Base-by-base conservation (phyloP, 768 basidiomycete species). In the Leccinum broughii region DNA sequence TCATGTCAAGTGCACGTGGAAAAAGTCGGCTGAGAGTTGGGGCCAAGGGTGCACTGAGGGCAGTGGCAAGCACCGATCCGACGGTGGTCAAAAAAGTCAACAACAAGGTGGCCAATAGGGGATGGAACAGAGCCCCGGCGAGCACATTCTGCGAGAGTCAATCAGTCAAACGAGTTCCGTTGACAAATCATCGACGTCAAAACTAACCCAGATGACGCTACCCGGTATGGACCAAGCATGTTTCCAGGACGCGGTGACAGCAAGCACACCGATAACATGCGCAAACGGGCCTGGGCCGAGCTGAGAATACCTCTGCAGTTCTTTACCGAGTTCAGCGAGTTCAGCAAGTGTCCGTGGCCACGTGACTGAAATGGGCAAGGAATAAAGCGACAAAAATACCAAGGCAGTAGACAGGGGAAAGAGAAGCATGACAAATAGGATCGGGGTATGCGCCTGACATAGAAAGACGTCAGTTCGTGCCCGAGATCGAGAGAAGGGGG, bases 161-260 rank as follows among this genome's bases (percentile, higher is more conserved):
- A 49, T 70, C 48, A 70, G 59, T 63, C 63, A 61, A 62, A 57
- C 56, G 58, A 64, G 62, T 28, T 26, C 22, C 10, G 56, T 26
- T 22, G 37, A 26, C 6, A 32, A n/a, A 22, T 54, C 9, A 20
- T 5, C 9, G 1, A 28, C 15, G 53, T 48, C 17, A 26, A 49
- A 62, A 79, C 87, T 58, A 63, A 92, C 92, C 89, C 95, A 88
- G 53, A 96, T 81, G 52, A 96, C 93, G 65, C 92, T 94, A 7
- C 95, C 95, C 9, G 95, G 95, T 59, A 98, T 85, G 61, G 92
- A 95, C 95, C 95, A 98, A 4, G 95, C 93, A 72, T 98, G 95
- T 76, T 95, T 97, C 93, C 94, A 98, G 30, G 93, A 78, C 4
- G 92, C 92, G 17, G 90, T 88, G 14, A 95, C 80, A 41, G 89